A percentile compares a stretch with the other conserved stretches of the same genome.
phyloP scores from a whole-genome alignment of 2,329 filamentous ascomycete species.

The Aspergillus ibericus region DNA sequence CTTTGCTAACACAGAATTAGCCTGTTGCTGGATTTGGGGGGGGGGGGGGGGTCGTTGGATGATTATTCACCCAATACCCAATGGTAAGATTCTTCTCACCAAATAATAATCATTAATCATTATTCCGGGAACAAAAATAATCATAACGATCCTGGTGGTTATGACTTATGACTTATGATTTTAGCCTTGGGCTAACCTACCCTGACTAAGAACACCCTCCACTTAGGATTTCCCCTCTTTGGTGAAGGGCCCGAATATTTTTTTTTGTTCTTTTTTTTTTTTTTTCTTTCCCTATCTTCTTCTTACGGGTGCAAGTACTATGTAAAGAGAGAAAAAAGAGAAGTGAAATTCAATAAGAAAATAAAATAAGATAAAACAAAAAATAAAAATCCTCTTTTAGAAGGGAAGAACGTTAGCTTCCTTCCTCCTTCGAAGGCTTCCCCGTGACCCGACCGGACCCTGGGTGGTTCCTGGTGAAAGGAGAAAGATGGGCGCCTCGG shows the following conservation, averaged over 20 bases:
- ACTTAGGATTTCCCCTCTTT: slow-evolving; percentile 7
- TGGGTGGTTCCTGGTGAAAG: slow-evolving; percentile 8
- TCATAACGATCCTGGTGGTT: background rate
- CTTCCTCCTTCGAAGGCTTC: background rate
- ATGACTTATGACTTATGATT: slow-evolving; percentile 5
- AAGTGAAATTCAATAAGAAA: too few species aligned
- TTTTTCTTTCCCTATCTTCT: slow-evolving; percentile 1
- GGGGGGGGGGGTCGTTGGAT: background rate
- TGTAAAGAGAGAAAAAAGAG: too few species aligned
- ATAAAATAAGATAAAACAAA: slow-evolving; percentile 12
- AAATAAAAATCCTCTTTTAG: slow-evolving; percentile 1
- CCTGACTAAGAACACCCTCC: slow-evolving; percentile 17
- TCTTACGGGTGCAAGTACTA: background rate
- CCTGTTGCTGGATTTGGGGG: slow-evolving; percentile 14
- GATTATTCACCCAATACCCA: slow-evolving; percentile 1
- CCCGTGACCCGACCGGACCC: background rate
- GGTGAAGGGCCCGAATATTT: background rate
- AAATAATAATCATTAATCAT: background rate
- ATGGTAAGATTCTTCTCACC: background rate
- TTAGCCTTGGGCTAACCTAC: slow-evolving; percentile 15
- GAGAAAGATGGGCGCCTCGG: slow-evolving; percentile 1
- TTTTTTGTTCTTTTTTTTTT: slow-evolving; percentile 9
- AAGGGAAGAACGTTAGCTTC: background rate
- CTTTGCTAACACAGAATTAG: slow-evolving; percentile 9
- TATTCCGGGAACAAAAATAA: slow-evolving; percentile 5